These are phyloP conservation scores for Halophytophthora polymorphica DNA, from an alignment of 352 stramenopile genomes.

Conservation along the genomic window DNA sequence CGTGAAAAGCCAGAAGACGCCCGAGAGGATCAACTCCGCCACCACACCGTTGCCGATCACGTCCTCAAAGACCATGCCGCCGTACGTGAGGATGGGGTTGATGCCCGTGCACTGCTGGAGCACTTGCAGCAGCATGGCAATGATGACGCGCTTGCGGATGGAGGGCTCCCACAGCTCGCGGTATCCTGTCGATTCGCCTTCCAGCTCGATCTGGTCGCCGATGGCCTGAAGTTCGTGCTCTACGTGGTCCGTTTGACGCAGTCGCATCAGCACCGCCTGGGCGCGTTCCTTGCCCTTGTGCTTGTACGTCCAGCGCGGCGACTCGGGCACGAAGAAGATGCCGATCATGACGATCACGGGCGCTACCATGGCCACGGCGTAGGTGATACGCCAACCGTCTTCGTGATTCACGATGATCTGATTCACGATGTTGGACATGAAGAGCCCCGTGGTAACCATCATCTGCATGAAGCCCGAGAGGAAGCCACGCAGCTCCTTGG, in stretches of 20 bases:
- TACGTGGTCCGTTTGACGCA: slow-evolving; percentile 23
- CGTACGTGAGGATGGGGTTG: slow-evolving; percentile 28
- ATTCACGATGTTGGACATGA: slow-evolving; percentile 28
- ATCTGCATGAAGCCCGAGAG: slow-evolving; percentile 38
- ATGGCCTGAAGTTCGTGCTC: slow-evolving; percentile 30
- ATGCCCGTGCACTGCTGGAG: slow-evolving; percentile 31
- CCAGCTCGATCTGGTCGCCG: slow-evolving; percentile 24
- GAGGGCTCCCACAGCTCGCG: slow-evolving; percentile 21
- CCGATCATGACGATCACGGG: slow-evolving; percentile 33
- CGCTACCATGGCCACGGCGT: slow-evolving; percentile 20
- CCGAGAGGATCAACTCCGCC: slow-evolving; percentile 24
- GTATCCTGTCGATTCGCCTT: slow-evolving; percentile 14
- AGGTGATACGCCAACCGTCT: slow-evolving; percentile 30
- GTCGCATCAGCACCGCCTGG: slow-evolving; percentile 14
- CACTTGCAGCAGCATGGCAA: slow-evolving; percentile 28
- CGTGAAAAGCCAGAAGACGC: slow-evolving; percentile 27
- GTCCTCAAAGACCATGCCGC: slow-evolving; percentile 29
- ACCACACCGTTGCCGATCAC: slow-evolving; percentile 25
- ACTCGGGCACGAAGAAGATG: slow-evolving; percentile 39
- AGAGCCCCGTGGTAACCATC: slow-evolving; percentile 22
- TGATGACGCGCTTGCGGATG: slow-evolving; percentile 20
- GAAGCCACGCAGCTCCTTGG: slow-evolving; percentile 31
- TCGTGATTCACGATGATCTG: slow-evolving; percentile 15
- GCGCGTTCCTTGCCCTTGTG: slow-evolving; percentile 21
- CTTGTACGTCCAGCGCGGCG: slow-evolving; percentile 30